Base-by-base conservation (phyloP, 805 yeast genomes). In the Wickerhamiella parazyma region DNA sequence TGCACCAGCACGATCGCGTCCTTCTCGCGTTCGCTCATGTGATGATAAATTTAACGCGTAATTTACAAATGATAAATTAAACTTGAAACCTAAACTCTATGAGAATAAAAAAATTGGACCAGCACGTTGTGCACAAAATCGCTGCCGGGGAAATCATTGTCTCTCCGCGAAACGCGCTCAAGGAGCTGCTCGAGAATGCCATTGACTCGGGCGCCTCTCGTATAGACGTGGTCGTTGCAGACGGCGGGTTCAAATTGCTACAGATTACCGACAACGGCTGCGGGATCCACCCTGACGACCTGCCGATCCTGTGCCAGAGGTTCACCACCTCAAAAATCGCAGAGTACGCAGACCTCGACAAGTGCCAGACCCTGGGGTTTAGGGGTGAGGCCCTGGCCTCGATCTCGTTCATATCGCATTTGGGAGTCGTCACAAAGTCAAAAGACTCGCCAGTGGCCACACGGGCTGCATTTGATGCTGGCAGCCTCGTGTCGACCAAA, bases 111-210 rank as follows among this genome's bases (percentile, higher is more conserved):
- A 64, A 73, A 14, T 69, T 89, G 19, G 91, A 80, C 36, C 65
- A 65, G 12, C 59, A 74, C 2, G 96, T 87, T 17, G 82, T 91
- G 39, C 87, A 86, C 59, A 73, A 79, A 48, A 91, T 91, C 21
- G 98, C 98, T 0, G 98, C 98, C 1, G 98, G 98, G 0, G 97
- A 91, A 63, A 84, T 91, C 62, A 83, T 91, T 45, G 72, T 87
- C 21, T 89, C 87, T 4, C 97, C 98, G 0, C 81, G 89, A 4
- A 91, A 89, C 58, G 98, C 98, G 0, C 64, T 91, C 34, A 91
- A 91, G 57, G 98, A 91, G 59, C 66, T 91, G 65, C 64, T 91
- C 48, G 98, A 91, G 63, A 91, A 91, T 65, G 73, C 94, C 5
- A 75, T 91, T 10, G 98, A 91, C 59, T 96, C 98, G 0, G 68